These are phyloP conservation scores for Fusarium chaquense DNA, from an alignment of 2,329 filamentous ascomycete species.

Conservation along the genomic window DNA sequence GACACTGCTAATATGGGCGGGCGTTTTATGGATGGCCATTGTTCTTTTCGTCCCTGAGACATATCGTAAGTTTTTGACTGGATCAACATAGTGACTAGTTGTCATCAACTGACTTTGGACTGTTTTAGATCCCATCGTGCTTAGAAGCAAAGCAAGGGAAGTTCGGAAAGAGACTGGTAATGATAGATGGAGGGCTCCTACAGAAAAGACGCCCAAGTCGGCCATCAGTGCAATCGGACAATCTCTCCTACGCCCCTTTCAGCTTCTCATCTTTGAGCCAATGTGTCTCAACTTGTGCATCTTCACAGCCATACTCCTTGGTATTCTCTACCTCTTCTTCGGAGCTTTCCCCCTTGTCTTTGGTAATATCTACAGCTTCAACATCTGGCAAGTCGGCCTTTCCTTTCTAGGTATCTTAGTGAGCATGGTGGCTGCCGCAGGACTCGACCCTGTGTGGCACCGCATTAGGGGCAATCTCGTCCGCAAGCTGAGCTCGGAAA, in stretches of 20 bases:
- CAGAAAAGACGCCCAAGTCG: slow-evolving; percentile 78
- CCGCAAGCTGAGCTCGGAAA: slow-evolving; percentile 62
- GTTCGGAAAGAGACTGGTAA: slow-evolving; percentile 83
- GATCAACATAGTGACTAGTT: neutral
- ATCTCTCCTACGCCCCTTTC: slow-evolving; percentile 77
- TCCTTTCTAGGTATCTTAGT: slow-evolving; percentile 79
- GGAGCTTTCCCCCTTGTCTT: slow-evolving; percentile 89
- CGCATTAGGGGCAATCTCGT: slow-evolving; percentile 70
- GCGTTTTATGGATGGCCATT: slow-evolving; percentile 72
- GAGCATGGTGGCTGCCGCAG: slow-evolving; percentile 74
- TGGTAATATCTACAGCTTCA: slow-evolving; percentile 77
- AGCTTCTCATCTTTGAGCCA: slow-evolving; percentile 83
- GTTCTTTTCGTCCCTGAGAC: slow-evolving; percentile 86
- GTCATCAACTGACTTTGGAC: slow-evolving; percentile 8
- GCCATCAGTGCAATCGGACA: slow-evolving; percentile 70
- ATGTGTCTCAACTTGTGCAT: slow-evolving; percentile 88
- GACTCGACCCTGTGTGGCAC: slow-evolving; percentile 75
- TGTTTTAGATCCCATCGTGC: slow-evolving; percentile 69
- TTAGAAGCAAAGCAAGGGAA: slow-evolving; percentile 77
- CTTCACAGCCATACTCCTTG: slow-evolving; percentile 86
- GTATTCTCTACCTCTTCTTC: slow-evolving; percentile 91
- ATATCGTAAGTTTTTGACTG: slow-evolving; percentile 67
- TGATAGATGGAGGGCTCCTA: slow-evolving; percentile 78
- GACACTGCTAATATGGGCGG: slow-evolving; percentile 84
- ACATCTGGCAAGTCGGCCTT: slow-evolving; percentile 82